Evolutionary conservation across 2,329 filamentous ascomycete genomes (phyloP), one percentile per base, ranked within the genome.

Genomic region (Clonostachys sp.): DNA sequence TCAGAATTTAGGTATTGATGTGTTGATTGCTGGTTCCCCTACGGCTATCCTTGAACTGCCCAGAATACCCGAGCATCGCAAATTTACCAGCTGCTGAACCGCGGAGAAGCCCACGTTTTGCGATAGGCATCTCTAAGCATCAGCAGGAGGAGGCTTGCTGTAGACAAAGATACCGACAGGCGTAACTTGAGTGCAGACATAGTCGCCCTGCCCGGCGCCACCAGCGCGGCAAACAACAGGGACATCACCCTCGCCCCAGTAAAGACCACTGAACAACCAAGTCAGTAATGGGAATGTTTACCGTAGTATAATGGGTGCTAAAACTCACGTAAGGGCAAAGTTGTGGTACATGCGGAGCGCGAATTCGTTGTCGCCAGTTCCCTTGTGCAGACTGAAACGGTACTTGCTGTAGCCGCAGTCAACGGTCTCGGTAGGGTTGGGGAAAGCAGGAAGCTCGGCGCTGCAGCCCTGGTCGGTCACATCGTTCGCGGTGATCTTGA

Each of bases 401-500:
- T 41, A 41, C 13, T 14, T 24, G 13, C 17, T 18, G 13, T 41
- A 18, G 6, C 16, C 16, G 40, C 40, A 41, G 13, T 41, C 17
- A 14, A 41, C 16, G 5, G 40, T 41, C 17, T 24, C 40, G 9
- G 40, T n/a, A 16, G 46, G 30, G 34, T 45, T 30, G 24, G 24
- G 24, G 24, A 30, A 30, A 30, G 24, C 24, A 30, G 24, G 24
- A 30, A 30, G 24, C 24, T 30, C 24, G 17, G 42, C 41, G 14
- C 30, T 36, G 42, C 46, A 48, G 35, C 34, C 46, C 35, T 45
- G 38, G 36, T 48, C 42, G 35, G 44, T 48, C 42, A 33, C 46
- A 34, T 34, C 42, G 16, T 20, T 13, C 13, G 20, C 40, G 16
- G 12, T 17, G 40, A 41, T 14, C 13, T 41, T 41, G 16, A 41